These are phyloP conservation scores for Acorus gramineus DNA, from an alignment of 106 monocot species.

Conservation along the genomic window DNA sequence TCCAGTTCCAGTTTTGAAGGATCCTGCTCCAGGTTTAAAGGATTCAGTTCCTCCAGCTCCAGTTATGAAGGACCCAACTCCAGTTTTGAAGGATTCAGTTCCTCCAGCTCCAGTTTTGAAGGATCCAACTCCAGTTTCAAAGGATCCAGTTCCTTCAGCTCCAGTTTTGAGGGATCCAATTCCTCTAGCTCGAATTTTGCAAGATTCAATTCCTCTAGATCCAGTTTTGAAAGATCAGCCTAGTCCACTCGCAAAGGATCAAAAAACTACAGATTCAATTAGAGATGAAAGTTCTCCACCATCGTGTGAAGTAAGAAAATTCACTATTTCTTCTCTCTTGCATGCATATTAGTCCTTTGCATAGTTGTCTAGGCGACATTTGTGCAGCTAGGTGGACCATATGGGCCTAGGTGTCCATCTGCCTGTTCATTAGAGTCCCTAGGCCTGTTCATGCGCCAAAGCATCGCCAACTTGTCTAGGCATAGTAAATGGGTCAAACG, in stretches of 20 bases:
- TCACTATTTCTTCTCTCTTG: background rate
- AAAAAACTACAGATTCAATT: background rate
- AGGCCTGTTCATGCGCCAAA: too few relatives aligned
- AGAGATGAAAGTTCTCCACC: constrained; percentile 19
- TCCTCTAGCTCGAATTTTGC: too few relatives aligned
- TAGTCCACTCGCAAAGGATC: too few relatives aligned
- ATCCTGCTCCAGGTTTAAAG: background rate
- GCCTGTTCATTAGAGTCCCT: too few relatives aligned
- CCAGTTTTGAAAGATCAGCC: constrained; percentile 2
- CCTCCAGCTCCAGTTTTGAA: constrained; percentile 8
- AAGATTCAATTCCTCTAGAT: background rate
- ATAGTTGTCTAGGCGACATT: background rate
- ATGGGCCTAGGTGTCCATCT: too few relatives aligned
- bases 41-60: background rate
- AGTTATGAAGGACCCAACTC: constrained; percentile 1
- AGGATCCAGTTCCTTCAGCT: background rate
- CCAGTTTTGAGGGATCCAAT: background rate
- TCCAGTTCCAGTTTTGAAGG: constrained; percentile 10
- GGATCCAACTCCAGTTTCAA: constrained; percentile 7
- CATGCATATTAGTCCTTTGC: background rate
- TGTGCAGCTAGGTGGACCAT: too few relatives aligned
- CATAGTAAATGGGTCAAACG: too few relatives aligned
- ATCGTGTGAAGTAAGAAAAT: constrained; percentile 42
- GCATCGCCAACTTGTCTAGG: too few relatives aligned
- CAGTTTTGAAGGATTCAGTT: background rate